Evolutionary conservation across 2,329 filamentous ascomycete genomes (phyloP), one percentile per base, ranked within the genome.

Genomic region (Colletotrichum shisoi): DNA sequence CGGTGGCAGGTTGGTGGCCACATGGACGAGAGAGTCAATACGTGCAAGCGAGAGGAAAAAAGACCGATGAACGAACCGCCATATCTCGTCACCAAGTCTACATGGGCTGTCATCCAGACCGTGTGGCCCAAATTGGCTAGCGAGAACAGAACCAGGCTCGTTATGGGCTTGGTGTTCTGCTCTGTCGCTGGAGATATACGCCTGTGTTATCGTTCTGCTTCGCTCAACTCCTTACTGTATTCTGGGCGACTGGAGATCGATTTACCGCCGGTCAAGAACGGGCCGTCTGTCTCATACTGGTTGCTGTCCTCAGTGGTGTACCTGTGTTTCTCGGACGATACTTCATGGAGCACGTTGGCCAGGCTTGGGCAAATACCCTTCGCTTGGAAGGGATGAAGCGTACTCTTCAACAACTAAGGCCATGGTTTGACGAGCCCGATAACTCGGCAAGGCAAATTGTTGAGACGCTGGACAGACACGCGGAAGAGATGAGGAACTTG

Each of bases 401-500:
- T 1, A 87, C 97, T 17, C 81, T 98, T 0, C 82, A 85, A 45
- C 94, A 97, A 73, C 90, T 92, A 0, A 88, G 85, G 68, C 78
- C 84, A 4, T 98, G 93, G 89, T 96, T 96, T 71, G 89, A 93
- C 70, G 80, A 84, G 57, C 82, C 89, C 2, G 81, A 83, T 40
- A 91, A 95, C 75, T 86, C 84, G 0, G 80, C 90, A 0, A 81
- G 83, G 0, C 82, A 83, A 2, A 82, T 98, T 48, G 87, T 84
- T 0, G 88, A 92, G 68, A 90, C 85, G 51, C 83, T 98, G 0
- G 92, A 17, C 91, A 0, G 92, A 17, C 91, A 92, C 72, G 91
- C 90, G 0, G 93, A 98, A 75, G 93, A 97, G 74, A 94, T 95
- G 86, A 86, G 91, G 9, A 93, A 92, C 71, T 80, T 98, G 0